Evolutionary conservation across 2,329 filamentous ascomycete species (phyloP), one percentile per base, ranked within the genome.

Genomic region (Amesomyces nigricolor): DNA sequence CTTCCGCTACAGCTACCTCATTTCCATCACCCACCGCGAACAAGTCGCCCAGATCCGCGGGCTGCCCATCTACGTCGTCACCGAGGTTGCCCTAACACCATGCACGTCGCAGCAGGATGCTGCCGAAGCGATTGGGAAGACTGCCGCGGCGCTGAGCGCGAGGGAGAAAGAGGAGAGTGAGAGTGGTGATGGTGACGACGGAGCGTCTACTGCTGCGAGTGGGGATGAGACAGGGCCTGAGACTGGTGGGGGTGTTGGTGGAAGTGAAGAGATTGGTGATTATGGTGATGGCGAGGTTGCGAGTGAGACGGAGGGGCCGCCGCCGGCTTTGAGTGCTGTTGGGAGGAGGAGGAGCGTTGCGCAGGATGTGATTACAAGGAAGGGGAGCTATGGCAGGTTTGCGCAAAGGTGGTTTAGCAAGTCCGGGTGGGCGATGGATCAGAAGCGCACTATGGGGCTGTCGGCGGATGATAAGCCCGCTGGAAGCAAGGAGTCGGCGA

Each of bases 321-420:
- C 19, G 19, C 39, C n/a, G 39, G 19, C 1, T 39, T 10, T n/a
- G 10, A 22, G 17, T 45, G 46, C 13, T n/a, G 38, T n/a, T 9
- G 50, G 29, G 14, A 47, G 44, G 45, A 39, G 70, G 37, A 85
- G 79, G 60, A 91, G 86, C 62, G 85, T 96, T 57, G 90, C 87
- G 0, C 85, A 95, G 70, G 89, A 97, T 73, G 91, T 97, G 1
- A 92, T 96, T 52, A 82, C 85, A 38, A 85, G 83, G 55, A 87
- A 84, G 63, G 91, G 91, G 0, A 85, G 85, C 60, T 97, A 96
- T 69, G 92, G 91, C 4, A 80, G 89, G 38, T 96, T 97, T 68
- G 89, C 92, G 0, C 83, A 91, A 60, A 85, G 86, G 57, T 99
- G 94, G 94, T 94, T 97, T 67, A 94, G 89, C 43, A 85, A 82